phyloP scores from a whole-genome alignment of 768 basidiomycete species.

The Phaeotremella skinneri region DNA sequence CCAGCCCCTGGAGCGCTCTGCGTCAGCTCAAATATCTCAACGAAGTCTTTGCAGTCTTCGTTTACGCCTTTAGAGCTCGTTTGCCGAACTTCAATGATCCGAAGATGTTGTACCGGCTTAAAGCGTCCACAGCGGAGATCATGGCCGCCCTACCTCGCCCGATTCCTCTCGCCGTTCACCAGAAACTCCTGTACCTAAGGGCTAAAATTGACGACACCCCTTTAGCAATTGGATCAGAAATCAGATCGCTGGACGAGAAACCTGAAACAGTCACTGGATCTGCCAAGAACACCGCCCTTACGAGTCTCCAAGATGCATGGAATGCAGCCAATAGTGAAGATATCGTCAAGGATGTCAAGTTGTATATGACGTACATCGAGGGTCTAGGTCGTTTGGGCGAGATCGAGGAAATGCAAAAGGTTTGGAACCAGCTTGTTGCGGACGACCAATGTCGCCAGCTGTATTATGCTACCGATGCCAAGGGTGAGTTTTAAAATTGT shows the following conservation, averaged over 20 bases:
- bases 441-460: constrained; percentile 41
- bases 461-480: constrained; percentile 20
- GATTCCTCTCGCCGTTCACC: constrained; percentile 1
- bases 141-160: constrained; percentile 10
- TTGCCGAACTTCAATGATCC: neutral
- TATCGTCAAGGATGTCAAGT: constrained; percentile 61
- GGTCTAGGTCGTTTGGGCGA: constrained; percentile 60
- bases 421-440: constrained; percentile 46
- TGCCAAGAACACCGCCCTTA: constrained; percentile 33
- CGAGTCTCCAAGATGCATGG: constrained; percentile 65
- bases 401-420: constrained; percentile 59
- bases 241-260: constrained; percentile 6
- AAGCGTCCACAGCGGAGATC: neutral
- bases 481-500: constrained; percentile 23
- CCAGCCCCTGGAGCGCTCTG: neutral
- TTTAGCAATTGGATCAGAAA: constrained; percentile 9
- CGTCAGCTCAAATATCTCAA: neutral
- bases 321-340: constrained; percentile 61
- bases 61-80: constrained; percentile 10
- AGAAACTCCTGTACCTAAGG: constrained; percentile 12
- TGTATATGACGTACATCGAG: constrained; percentile 69
- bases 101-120: neutral
- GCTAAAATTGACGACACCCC: constrained; percentile 3
- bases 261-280: neutral
- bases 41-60: constrained; percentile 12